Conservation (phyloP, 2,329 filamentous ascomycete species). For the Arthrobotrys iridis region DNA sequence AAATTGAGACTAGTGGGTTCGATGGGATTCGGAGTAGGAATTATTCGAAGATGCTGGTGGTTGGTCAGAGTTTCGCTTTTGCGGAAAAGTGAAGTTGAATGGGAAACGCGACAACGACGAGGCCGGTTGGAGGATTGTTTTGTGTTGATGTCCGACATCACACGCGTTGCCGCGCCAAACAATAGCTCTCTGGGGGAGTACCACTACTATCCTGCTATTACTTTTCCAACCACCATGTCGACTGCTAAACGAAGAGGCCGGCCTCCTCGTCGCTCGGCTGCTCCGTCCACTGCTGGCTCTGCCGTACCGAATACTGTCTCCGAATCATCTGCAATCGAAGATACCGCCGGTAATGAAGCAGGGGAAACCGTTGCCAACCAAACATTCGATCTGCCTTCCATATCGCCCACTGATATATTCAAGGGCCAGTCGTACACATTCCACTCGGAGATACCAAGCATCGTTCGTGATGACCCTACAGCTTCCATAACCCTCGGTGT, state of each 20-base stretch:
- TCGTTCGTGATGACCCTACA: constrained; percentile 66
- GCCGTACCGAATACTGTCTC: neutral
- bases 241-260: constrained; percentile 27
- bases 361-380: neutral
- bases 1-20: neutral
- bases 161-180: constrained; percentile 13
- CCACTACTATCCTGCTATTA: no score
- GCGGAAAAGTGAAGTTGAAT: neutral
- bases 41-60: neutral
- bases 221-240: neutral
- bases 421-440: constrained; percentile 75
- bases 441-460: constrained; percentile 74
- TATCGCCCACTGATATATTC: constrained; percentile 69
- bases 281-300: neutral
- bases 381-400: constrained; percentile 74
- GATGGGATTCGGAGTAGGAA: neutral
- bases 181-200: neutral
- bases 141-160: constrained; percentile 13
- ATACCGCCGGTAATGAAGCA: neutral
- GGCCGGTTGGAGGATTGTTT: neutral
- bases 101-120: constrained; percentile 19
- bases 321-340: neutral
- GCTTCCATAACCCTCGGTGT: constrained; percentile 63
- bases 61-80: no score
- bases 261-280: constrained; percentile 15